Base-by-base conservation (phyloP, 805 yeast species). In the Candida endomychidarum region DNA sequence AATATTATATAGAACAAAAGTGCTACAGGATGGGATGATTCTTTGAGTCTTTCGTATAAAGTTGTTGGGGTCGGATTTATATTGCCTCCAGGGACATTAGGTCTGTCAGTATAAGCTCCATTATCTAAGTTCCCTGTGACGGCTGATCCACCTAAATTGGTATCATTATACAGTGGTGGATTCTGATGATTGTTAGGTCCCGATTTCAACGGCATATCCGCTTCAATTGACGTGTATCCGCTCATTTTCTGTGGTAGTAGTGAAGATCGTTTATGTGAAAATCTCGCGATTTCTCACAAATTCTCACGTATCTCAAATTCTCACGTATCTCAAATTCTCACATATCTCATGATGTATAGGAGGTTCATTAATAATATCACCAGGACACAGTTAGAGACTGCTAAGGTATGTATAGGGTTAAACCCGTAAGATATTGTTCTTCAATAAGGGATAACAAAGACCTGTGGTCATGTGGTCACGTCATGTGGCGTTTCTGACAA, bases 21-120 rank as follows among this genome's bases (percentile, higher is more conserved):
- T 2, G 95, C 95, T n/a, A 84, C 63, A 1, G 95, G 95, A 55
- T 86, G 96, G 19, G 93, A 81, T 4, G 93, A 84, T 54, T 83
- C 83, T 24, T 74, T 70, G 9, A 85, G 55, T 28, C 58, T 53
- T 33, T 63, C 36, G 12, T 31, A 31, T n/a, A 38, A 19, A 15
- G 41, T 38, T n/a, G 25, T 20, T 21, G 34, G 34, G 5, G 14
- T 19, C 6, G 12, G 22, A 20, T 20, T 20, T 8, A n/a, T n/a
- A 8, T 20, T 20, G 22, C 5, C 8, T 10, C 15, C 6, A 19
- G 33, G 33, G 8, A 11, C 15, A 4, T 27, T 15, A 15, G 20
- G 11, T 15, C 9, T 27, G 31, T 15, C n/a, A n/a, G n/a, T n/a
- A n/a, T n/a, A n/a, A n/a, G n/a, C n/a, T n/a, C n/a, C n/a, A n/a